Evolutionary conservation across 129 eudicot species (phyloP).

Genomic region (Centaurea solstitialis): DNA sequence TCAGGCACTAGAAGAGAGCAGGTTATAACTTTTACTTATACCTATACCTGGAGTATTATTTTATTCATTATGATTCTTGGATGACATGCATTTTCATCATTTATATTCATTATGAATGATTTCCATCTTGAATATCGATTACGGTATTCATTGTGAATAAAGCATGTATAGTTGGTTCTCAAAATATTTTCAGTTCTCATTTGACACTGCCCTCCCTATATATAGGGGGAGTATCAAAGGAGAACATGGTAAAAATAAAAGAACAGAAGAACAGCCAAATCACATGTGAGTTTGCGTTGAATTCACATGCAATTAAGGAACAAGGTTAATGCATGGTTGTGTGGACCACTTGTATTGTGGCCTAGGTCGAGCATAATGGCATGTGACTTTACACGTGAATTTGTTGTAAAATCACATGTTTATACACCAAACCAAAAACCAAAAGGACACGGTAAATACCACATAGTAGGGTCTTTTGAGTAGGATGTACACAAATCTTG

Average conservation of each 20-base stretch:
- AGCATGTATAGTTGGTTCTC: neutral
- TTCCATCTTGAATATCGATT: neutral
- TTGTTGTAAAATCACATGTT: no score
- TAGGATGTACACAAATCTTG: neutral
- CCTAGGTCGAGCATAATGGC: no score
- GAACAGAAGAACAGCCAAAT: no score
- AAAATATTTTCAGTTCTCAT: neutral
- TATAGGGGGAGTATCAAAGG: neutral
- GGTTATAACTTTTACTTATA: conserved; percentile 27
- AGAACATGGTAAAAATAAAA: no score
- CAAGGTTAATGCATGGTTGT: no score
- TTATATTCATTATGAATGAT: neutral
- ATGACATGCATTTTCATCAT: neutral
- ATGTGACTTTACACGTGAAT: no score
- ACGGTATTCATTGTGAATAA: neutral
- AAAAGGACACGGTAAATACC: neutral
- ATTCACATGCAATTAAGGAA: no score
- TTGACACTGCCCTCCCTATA: neutral
- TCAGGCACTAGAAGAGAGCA: conserved; percentile 78
- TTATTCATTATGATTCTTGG: no score
- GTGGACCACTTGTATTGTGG: no score
- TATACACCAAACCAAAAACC: neutral
- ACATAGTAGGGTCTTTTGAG: neutral
- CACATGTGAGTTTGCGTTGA: neutral
- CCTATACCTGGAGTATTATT: no score